Evolutionary conservation across 2,329 filamentous ascomycete species (phyloP), one percentile per base, ranked within the genome.

Genomic region (Colletotrichum tamarilloi): DNA sequence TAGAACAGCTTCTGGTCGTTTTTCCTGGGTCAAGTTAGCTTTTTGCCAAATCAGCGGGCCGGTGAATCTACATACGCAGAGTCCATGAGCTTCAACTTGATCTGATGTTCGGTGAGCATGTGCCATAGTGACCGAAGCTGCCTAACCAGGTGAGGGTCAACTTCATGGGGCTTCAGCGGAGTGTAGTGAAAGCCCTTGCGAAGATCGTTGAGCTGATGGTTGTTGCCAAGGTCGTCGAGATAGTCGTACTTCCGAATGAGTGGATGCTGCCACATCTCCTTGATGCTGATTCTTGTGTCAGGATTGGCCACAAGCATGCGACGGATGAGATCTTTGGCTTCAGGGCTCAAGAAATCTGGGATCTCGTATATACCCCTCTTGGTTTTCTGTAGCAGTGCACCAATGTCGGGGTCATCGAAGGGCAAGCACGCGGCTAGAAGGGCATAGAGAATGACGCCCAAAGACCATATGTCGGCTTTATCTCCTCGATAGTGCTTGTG

Each of bases 1-100:
- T 98, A 99, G 82, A 98, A 98, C 76, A 96, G 89, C 79, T 98
- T 97, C 80, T 98, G 95, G 68, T 98, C 94, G 76, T 97, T 98
- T 5, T 90, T 87, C 75, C 93, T 96, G 38, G n/a, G 60, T 56
- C 60, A 74, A 53, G 76, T 82, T 75, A 82, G 79, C 32, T 22
- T 4, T 38, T 14, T 19, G 7, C 42, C 68, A 35, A 26, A 49
- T 55, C 46, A n/a, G 16, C 19, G 12, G 19, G 55, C 11, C 16
- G 6, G 32, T 14, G 28, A 6, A 9, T 19, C 9, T 26, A 57
- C 46, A 55, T 68, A 75, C 74, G 73, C 70, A 46, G 73, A 73
- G 52, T 76, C 74, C 67, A 75, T 83, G n/a, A 98, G 86, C 78
- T 91, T 92, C 68, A 90, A 85, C 28, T 93, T 87, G 26, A 98